These are phyloP conservation scores for Capronia epimyces DNA, from an alignment of 2,329 filamentous ascomycete species.

Conservation along the genomic window DNA sequence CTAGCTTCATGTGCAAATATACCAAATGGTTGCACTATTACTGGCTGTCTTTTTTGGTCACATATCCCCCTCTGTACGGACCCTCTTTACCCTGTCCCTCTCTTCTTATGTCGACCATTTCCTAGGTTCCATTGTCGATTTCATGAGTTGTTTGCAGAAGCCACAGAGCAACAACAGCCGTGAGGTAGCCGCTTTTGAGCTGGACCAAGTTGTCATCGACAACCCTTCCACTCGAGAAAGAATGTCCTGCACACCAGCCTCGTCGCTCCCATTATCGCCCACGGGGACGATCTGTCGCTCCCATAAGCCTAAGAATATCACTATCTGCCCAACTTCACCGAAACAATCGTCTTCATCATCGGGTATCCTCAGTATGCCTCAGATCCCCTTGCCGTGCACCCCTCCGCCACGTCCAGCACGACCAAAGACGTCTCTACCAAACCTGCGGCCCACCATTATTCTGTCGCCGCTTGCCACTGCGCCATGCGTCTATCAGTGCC, in stretches of 20 bases:
- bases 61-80: neutral
- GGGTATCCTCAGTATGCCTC: neutral
- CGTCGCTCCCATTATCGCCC: neutral
- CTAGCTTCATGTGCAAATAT: neutral
- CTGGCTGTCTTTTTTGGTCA: neutral
- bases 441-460: conserved; percentile 25
- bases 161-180: neutral
- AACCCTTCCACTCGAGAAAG: neutral
- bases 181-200: neutral
- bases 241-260: neutral
- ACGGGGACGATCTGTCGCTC: neutral
- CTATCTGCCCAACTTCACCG: neutral
- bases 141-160: neutral
- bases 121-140: neutral
- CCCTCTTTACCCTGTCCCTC: neutral
- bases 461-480: conserved; percentile 18
- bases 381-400: neutral
- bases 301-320: neutral
- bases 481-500: neutral
- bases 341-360: neutral
- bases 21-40: neutral
- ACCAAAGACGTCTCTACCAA: conserved; percentile 23
- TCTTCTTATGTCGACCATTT: neutral
- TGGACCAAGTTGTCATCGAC: neutral
- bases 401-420: conserved; percentile 25